These are phyloP conservation scores for Colletotrichum tamarilloi DNA, from an alignment of 2,329 filamentous ascomycete species.

Conservation along the genomic window DNA sequence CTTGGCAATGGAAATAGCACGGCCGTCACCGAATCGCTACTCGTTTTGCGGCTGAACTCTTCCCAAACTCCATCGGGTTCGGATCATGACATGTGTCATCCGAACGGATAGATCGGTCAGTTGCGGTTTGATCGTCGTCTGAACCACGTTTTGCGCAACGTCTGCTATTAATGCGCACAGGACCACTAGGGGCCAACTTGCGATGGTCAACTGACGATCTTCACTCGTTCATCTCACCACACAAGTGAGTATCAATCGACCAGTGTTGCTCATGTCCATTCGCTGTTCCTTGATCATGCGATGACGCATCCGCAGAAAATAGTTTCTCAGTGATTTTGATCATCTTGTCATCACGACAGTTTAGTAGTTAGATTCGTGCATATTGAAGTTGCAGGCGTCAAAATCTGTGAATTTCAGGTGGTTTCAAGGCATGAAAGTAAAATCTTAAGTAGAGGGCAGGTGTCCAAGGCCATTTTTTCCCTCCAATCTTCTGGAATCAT, in stretches of 20 bases:
- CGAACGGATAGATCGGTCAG: conserved; percentile 21
- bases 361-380: no score
- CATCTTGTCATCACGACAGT: no score
- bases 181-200: background rate
- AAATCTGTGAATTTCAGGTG: no score
- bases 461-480: no score
- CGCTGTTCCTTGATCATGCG: no score
- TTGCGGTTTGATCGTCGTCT: conserved; percentile 34
- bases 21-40: conserved; percentile 1
- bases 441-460: no score
- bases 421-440: no score
- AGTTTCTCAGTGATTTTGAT: no score
- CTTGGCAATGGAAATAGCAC: background rate
- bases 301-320: no score
- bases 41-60: background rate
- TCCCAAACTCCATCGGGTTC: background rate
- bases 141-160: conserved; percentile 22
- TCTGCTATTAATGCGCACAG: conserved; percentile 11
- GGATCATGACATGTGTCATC: conserved; percentile 28
- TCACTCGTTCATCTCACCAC: background rate
- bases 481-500: no score
- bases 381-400: no score
- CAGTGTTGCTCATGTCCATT: background rate
- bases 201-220: background rate
- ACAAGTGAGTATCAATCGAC: background rate